Evolutionary conservation across 2,329 filamentous ascomycete species (phyloP), one percentile per base, ranked within the genome.

Genomic region (Diaporthe helianthi): DNA sequence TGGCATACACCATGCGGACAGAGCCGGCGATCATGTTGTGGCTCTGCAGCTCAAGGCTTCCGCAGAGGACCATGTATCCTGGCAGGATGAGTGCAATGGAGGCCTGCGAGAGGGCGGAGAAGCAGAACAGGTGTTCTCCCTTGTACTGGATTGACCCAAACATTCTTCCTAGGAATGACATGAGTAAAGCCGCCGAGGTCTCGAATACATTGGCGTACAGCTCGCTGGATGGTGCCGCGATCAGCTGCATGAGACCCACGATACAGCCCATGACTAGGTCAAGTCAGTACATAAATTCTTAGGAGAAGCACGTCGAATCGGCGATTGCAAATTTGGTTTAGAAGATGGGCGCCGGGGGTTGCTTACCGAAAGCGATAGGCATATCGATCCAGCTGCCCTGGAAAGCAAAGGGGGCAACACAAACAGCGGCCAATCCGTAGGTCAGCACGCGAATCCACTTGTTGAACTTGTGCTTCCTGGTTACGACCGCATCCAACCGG

Each of bases 381-480:
- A 96, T 82, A 76, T 97, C 93, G 74, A 95, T 91, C 49, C 90
- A 87, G 4, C 92, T 87, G 3, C 91, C 92, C 68, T 89, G 83
- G 76, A 96, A 97, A 4, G 92, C 92, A 75, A 96, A 96, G 0
- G 92, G 92, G 0, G 91, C 93, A 1, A 96, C 93, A 8, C 84
- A 87, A 0, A 89, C 90, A 15, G 92, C 93, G 1, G 93, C 93
- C 7, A 94, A 80, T 0, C 93, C 93, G 73, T 93, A 94, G 38
- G 93, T 81, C 1, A 89, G 78, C 1, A 97, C 88, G 2, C 83
- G 81, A 24, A 86, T 73, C 86, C 65, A 67, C 9, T 80, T 79
- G 47, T 79, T 79, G 71, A 83, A 86, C 73, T 87, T 86, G 61
- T 78, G 74, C 52, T 83, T 81, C 4, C 80, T 78, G 0, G 75